Base-by-base conservation (phyloP, 2,329 filamentous ascomycete species). In the Colletotrichum sansevieriae region DNA sequence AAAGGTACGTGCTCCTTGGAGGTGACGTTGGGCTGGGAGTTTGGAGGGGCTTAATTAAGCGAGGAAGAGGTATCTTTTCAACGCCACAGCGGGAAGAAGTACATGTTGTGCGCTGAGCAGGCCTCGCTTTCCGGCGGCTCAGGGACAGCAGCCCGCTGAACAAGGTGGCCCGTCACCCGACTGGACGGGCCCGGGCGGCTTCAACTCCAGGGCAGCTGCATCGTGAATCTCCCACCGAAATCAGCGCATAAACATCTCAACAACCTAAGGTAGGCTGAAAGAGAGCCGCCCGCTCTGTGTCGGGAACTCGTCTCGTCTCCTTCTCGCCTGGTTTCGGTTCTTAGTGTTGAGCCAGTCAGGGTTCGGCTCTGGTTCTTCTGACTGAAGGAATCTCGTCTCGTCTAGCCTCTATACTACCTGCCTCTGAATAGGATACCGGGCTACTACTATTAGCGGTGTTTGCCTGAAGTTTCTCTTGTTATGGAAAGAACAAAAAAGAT, bases 221-320 rank as follows among this genome's bases (percentile, higher is more conserved):
- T 39, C 37, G 13, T 39, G 37, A 39, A n/a, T 44, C 44, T 29
- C 25, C 25, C 29, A 29, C 29, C 37, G 22, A 22, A 35, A 10
- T 25, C 25, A 18, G 41, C 35, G 62, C 66, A 69, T 66, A n/a
- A 61, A 68, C 61, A 59, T 59, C 20, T 44, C 44, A 67, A 44
- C 49, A 33, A 43, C 18, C 18, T 18, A 18, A 18, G 18, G 18
- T 18, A 18, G 61, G 33, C 46, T 29, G 51, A 33, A 43, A 49
- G 39, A 51, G 15, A 22, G 65, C 60, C 65, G 52, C 60, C 58
- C 65, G 52, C 44, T 35, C n/a, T 8, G 10, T 43, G 54, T 59
- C 39, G 20, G 61, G 65, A 49, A 59, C 59, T 43, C 61, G 65
- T 68, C 65, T 65, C 65, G 65, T 59, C 60, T 68, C 46, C 15